phyloP scores from a whole-genome alignment of 805 yeast genomes.

The Zygoascus flipseniorum region DNA sequence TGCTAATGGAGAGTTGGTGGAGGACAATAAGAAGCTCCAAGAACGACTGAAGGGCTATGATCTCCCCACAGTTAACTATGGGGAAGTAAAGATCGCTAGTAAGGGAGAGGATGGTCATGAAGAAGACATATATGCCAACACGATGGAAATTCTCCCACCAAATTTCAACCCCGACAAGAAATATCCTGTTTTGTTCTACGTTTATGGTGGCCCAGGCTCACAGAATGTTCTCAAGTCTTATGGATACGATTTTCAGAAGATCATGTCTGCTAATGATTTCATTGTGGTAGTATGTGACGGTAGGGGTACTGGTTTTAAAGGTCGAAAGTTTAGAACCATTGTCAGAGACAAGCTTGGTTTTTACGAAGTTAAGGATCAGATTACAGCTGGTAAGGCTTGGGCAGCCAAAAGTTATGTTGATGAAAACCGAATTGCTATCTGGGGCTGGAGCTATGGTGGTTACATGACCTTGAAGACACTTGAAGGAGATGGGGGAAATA shows the following conservation, averaged over 20 bases:
- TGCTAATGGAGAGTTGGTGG: conserved; percentile 25
- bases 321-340: conserved; percentile 62
- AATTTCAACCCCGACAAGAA: conserved; percentile 46
- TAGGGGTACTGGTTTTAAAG: conserved; percentile 90
- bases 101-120: conserved; percentile 34
- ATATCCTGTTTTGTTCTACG: conserved; percentile 83
- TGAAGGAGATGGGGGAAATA: conserved; percentile 67
- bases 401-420: conserved; percentile 56
- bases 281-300: conserved; percentile 95
- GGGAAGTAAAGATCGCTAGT: conserved; percentile 36
- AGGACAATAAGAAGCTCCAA: conserved; percentile 23
- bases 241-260: conserved; percentile 58
- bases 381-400: conserved; percentile 74
- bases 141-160: conserved; percentile 70
- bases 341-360: conserved; percentile 80
- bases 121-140: conserved; percentile 38
- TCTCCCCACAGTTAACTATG: conserved; percentile 47
- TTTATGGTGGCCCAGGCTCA: conserved; percentile 94
- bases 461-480: conserved; percentile 83
- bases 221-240: conserved; percentile 66
- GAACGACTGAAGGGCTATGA: conserved; percentile 32
- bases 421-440: conserved; percentile 60
- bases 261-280: conserved; percentile 69
- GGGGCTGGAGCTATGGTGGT: conserved; percentile 99
- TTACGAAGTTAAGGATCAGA: conserved; percentile 80